Evolutionary conservation across 176 grass and related monocot genomes (phyloP), one percentile per base, ranked within the genome.

Genomic region (Cenchrus americanus): DNA sequence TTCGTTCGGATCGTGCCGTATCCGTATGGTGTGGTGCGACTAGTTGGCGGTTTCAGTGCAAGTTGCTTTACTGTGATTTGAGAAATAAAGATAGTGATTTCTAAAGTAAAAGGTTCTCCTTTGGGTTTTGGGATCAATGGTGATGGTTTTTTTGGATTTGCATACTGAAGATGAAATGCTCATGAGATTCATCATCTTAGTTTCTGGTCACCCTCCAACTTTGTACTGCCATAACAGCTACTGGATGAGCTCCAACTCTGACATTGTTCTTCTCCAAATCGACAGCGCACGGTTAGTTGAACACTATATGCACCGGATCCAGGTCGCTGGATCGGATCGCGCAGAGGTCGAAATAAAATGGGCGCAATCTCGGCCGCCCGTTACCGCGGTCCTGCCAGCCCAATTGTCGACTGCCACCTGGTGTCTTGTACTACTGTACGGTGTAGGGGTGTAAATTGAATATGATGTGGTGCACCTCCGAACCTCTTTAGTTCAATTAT

Each of bases 21-120:
- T 34, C 17, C 23, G 63, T 24, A 3, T 34, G 78, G 53, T 30
- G n/a, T 66, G 76, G 42, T 69, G 53, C 13, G 62, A 55, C 3
- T 37, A 37, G 34, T 77, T 64, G 34, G 9, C 41, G 77, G 71
- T 77, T 81, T 71, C 15, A 46, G 46, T 27, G 19, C 61, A 55
- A 55, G 63, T 69, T 63, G 55, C 19, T 69, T 81, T 21, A 61
- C 50, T 23, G 81, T 61, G 69, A 63, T 64, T 76, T 70, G 71
- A 37, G 77, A 81, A 89, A 89, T 89, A 85, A 89, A 55, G 4
- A 40, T 59, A 41, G 67, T 73, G 37, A 14, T 83, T 23, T 81
- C 6, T 66, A 10, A 48, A 49, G 34, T 1, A 0, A 37, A 30
- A 75, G 17, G 19, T 81, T 66, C 14, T 8, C 15, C 14, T 46